These are phyloP conservation scores for Croton laevigatus DNA, from an alignment of 441 rosid genomes.

Conservation along the genomic window DNA sequence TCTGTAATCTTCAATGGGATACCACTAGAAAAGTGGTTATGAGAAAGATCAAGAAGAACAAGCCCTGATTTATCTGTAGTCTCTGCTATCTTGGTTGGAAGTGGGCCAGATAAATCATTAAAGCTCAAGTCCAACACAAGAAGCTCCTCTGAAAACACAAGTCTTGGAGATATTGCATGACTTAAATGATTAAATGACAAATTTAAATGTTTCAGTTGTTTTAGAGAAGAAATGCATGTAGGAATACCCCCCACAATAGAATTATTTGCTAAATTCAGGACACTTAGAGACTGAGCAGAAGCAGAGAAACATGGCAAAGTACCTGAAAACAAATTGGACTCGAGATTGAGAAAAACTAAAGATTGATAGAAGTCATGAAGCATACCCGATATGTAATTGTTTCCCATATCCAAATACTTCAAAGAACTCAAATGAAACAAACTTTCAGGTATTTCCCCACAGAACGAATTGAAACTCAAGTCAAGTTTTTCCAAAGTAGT, in stretches of 20 bases:
- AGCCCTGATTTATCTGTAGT: slow-evolving; percentile 72
- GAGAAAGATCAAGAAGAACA: slow-evolving; percentile 75
- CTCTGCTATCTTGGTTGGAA: slow-evolving; percentile 60
- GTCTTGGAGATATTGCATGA: slow-evolving; percentile 68
- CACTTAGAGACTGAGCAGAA: slow-evolving; percentile 45
- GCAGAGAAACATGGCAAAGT: slow-evolving; percentile 81
- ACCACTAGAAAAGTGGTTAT: slow-evolving; percentile 66
- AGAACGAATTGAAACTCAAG: slow-evolving; percentile 58
- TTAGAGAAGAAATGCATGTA: slow-evolving; percentile 67
- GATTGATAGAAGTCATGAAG: slow-evolving; percentile 61
- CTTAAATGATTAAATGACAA: slow-evolving; percentile 58
- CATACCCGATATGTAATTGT: slow-evolving; percentile 53
- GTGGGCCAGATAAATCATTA: slow-evolving; percentile 69
- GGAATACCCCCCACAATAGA: slow-evolving; percentile 80
- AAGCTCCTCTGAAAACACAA: slow-evolving; percentile 66
- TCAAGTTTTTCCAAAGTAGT: slow-evolving; percentile 58
- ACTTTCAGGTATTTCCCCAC: slow-evolving; percentile 60
- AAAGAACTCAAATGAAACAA: slow-evolving; percentile 51
- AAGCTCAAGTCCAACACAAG: slow-evolving; percentile 77
- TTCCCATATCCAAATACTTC: slow-evolving; percentile 57
- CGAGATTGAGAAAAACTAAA: slow-evolving; percentile 59
- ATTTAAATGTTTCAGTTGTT: slow-evolving; percentile 54
- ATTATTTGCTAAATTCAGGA: slow-evolving; percentile 62
- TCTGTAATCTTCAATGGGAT: slow-evolving; percentile 75
- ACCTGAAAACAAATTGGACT: slow-evolving; percentile 67